Evolutionary conservation across 495 filamentous ascomycete species (phyloP), one percentile per base, ranked within the genome.

Genomic region (Friedmanniomyces simplex): DNA sequence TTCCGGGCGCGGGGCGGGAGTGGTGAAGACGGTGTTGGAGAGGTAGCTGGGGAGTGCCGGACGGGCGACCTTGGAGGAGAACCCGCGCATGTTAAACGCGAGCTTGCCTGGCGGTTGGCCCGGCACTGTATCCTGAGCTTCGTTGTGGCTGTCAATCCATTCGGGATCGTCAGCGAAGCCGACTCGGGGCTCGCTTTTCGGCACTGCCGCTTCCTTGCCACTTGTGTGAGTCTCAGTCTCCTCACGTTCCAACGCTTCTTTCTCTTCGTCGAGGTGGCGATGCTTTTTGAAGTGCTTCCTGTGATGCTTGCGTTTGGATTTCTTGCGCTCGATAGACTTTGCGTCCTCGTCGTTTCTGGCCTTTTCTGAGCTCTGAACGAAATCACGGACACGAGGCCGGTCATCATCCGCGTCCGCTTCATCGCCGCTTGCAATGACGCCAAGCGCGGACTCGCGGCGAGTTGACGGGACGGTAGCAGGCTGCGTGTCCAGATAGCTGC

Each of bases 11-110:
- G 67, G 66, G 11, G 68, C 64, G 11, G 71, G 67, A 14, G 59
- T 70, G 32, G 43, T 62, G 62, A 89, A 88, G 25, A 86, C 82
- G 32, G 77, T 86, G 59, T 83, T 81, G 18, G 82, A 79, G 1
- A 88, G 69, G 34, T 85, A 66, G 36, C 76, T 81, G 1, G 82
- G 80, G 24, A 87, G 71, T 3, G 68, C 68, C 0, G 82, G 79
- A 1, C 76, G 36, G 72, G 11, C 66, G 61, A 3, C 76, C 0
- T 74, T 74, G 53, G 77, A 63, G 50, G 71, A 70, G 22, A 77
- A 64, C 46, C 70, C 71, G 25, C 74, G 72, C 32, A 80, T 62
- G 41, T 66, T 72, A 63, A 77, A 77, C 12, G 75, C 69, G 46
- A 68, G 68, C 58, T 69, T 75, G 21, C 66, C 41, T 11, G 60